phyloP scores from a whole-genome alignment of 768 basidiomycete species.

The Stropharia rugosoannulata region DNA sequence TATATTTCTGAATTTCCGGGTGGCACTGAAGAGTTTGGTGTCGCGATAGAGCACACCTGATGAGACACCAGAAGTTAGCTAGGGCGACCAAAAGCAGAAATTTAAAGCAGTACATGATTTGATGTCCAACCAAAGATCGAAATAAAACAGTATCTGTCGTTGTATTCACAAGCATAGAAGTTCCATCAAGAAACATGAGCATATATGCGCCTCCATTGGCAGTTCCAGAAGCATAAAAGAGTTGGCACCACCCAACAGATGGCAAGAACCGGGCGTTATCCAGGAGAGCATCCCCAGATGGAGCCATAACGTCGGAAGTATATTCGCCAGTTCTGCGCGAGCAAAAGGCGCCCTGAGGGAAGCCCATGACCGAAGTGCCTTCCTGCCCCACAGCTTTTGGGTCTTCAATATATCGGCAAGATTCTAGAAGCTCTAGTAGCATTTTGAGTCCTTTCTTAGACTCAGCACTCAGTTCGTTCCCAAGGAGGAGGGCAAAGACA shows the following conservation, averaged over 20 bases:
- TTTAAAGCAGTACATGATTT: neutral
- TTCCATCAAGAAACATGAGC: neutral
- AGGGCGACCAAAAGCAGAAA: neutral
- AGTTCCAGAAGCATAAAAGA: neutral
- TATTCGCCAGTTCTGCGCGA: neutral
- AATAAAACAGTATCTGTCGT: neutral
- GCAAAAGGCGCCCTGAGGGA: neutral
- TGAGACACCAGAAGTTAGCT: neutral
- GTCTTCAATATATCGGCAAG: neutral
- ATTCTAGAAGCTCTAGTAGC: slow-evolving; percentile 1
- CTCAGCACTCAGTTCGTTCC: neutral
- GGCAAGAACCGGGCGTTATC: neutral
- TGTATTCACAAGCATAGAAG: neutral
- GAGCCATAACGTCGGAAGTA: neutral
- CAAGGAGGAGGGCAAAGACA: neutral
- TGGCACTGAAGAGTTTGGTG: neutral
- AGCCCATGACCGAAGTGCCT: neutral
- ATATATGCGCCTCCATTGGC: neutral
- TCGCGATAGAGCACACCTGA: neutral
- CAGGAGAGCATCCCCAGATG: neutral
- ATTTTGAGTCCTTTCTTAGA: neutral
- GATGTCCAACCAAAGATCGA: neutral
- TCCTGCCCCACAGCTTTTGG: neutral
- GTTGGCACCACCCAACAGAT: neutral
- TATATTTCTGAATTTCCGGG: neutral